Evolutionary conservation across 495 filamentous ascomycete species (phyloP).

Genomic region (Aspergillus kassunensis): DNA sequence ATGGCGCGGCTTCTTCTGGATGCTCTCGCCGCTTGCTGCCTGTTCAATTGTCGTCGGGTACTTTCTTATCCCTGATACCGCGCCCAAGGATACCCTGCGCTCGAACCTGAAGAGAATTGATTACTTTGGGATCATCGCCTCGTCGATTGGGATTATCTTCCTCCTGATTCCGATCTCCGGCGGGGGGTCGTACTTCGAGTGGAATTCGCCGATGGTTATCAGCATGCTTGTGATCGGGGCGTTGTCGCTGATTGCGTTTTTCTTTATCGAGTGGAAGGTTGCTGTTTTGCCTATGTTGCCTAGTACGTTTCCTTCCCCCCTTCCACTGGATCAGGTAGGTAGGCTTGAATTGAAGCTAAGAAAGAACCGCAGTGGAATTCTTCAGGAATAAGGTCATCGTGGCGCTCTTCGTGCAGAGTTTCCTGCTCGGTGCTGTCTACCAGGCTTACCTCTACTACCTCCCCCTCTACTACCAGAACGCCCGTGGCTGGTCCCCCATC

Average conservation of each 20-base stretch:
- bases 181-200: slow-evolving; percentile 56
- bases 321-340: too few relatives aligned
- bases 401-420: slow-evolving; percentile 55
- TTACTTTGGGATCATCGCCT: slow-evolving; percentile 48
- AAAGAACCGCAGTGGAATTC: slow-evolving; percentile 40
- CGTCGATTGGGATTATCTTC: slow-evolving; percentile 51
- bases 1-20: slow-evolving; percentile 50
- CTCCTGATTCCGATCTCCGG: slow-evolving; percentile 61
- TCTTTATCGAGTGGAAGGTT: slow-evolving; percentile 56
- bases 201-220: slow-evolving; percentile 59
- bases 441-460: slow-evolving; percentile 53
- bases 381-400: slow-evolving; percentile 52
- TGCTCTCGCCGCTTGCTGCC: slow-evolving; percentile 39
- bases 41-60: slow-evolving; percentile 38
- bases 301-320: slow-evolving; percentile 28
- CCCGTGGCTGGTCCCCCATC: slow-evolving; percentile 46
- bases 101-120: slow-evolving; percentile 53
- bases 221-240: slow-evolving; percentile 55
- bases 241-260: slow-evolving; percentile 43
- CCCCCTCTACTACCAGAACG: slow-evolving; percentile 53
- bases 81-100: slow-evolving; percentile 29
- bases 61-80: slow-evolving; percentile 41
- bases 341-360: slow-evolving; percentile 15
- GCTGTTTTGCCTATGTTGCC: slow-evolving; percentile 59
- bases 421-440: slow-evolving; percentile 57